Conservation (phyloP, 2,329 filamentous ascomycete genomes). For the Exophiala calicioides region DNA sequence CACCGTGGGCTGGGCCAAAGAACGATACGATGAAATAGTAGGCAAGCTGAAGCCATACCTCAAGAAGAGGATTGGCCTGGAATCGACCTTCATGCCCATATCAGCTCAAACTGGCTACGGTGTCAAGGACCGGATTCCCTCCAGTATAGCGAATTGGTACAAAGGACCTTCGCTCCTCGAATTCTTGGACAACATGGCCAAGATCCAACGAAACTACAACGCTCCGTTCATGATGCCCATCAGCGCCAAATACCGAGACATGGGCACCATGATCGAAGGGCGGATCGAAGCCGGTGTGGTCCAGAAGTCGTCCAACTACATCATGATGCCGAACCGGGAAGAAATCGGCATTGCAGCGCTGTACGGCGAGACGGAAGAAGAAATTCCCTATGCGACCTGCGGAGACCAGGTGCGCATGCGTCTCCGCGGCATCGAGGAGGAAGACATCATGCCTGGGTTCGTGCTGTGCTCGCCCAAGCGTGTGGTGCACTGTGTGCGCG, state of each 20-base stretch:
- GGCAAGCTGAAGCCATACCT: slow-evolving; percentile 85
- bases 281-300: slow-evolving; percentile 94
- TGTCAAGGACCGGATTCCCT: slow-evolving; percentile 84
- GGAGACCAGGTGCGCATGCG: slow-evolving; percentile 94
- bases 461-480: slow-evolving; percentile 94
- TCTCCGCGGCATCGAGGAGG: slow-evolving; percentile 92
- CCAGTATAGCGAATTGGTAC: slow-evolving; percentile 78
- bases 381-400: slow-evolving; percentile 76
- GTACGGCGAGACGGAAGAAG: slow-evolving; percentile 95
- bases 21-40: slow-evolving; percentile 89
- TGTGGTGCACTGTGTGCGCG: slow-evolving; percentile 82
- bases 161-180: slow-evolving; percentile 88
- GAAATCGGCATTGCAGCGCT: slow-evolving; percentile 77
- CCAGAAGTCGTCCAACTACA: slow-evolving; percentile 80
- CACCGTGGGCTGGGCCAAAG: slow-evolving; percentile 93
- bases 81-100: slow-evolving; percentile 94
- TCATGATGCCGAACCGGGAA: slow-evolving; percentile 96
- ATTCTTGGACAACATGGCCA: slow-evolving; percentile 90
- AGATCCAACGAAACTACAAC: slow-evolving; percentile 92
- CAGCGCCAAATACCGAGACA: slow-evolving; percentile 92
- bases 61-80: slow-evolving; percentile 67
- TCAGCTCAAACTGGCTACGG: slow-evolving; percentile 83
- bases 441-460: slow-evolving; percentile 93
- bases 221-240: slow-evolving; percentile 99
- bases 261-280: slow-evolving; percentile 96